Percentiles rank a stretch among this genome's conserved stretches.
These are phyloP conservation scores for Puccinia horiana DNA, from an alignment of 1,284 basidiomycete genomes.

Conservation along the genomic window DNA sequence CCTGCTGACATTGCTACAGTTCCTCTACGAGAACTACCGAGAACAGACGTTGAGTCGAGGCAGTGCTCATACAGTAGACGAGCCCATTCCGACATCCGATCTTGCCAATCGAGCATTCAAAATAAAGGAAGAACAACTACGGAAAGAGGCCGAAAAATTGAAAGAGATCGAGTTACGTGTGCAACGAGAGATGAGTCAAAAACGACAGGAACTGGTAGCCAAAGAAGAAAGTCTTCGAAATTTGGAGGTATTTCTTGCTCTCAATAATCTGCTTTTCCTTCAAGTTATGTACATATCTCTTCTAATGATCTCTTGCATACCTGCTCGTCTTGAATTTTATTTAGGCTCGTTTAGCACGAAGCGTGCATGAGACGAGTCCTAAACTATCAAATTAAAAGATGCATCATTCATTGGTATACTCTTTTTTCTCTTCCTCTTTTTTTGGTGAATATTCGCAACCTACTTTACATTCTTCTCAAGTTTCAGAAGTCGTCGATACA, in stretches of 20 bases:
- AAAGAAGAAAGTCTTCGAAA: slow-evolving; percentile 59
- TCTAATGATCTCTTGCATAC: neutral
- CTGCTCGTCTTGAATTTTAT: neutral
- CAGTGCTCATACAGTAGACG: slow-evolving; percentile 57
- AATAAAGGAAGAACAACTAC: slow-evolving; percentile 97
- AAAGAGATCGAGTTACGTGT: slow-evolving; percentile 98
- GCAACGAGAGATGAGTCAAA: slow-evolving; percentile 97
- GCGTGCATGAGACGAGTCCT: too few relatives aligned
- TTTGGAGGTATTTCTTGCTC: too few relatives aligned
- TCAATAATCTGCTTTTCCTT: too few relatives aligned
- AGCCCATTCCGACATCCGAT: slow-evolving; percentile 74
- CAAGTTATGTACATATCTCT: too few relatives aligned
- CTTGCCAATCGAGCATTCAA: slow-evolving; percentile 93
- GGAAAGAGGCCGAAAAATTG: slow-evolving; percentile 76
- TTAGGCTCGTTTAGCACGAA: slow-evolving; percentile 46
- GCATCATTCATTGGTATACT: too few relatives aligned
- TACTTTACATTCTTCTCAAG: too few relatives aligned
- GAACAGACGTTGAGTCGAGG: slow-evolving; percentile 95
- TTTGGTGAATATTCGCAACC: too few relatives aligned
- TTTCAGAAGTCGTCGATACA: too few relatives aligned
- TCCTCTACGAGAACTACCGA: slow-evolving; percentile 81
- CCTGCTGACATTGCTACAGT: neutral
- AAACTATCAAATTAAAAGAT: too few relatives aligned
- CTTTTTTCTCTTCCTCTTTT: too few relatives aligned
- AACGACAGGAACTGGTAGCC: slow-evolving; percentile 81